Conservation (phyloP, 169 alveolate genomes). For the Eimeria necatrix region DNA sequence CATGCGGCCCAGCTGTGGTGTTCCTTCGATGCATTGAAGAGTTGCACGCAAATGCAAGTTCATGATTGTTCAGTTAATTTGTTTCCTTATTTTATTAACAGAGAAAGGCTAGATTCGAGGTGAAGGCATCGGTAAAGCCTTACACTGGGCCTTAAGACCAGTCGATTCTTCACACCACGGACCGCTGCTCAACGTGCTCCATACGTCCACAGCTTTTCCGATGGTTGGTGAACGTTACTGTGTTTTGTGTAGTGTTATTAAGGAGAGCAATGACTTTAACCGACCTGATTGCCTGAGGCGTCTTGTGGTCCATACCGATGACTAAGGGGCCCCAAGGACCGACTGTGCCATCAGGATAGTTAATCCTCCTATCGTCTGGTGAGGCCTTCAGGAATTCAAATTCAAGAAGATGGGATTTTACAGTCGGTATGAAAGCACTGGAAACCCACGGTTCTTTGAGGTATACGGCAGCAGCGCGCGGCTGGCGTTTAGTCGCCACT, state of each 20-base stretch:
- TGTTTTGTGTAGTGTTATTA: not conserved
- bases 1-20: not conserved
- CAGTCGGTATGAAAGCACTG: conserved; percentile 41
- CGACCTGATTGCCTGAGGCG: not conserved
- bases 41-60: not conserved
- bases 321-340: not conserved
- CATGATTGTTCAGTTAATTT: not conserved
- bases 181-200: not conserved
- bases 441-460: conserved; percentile 56
- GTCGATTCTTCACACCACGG: not conserved
- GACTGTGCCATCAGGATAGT: conserved; percentile 25
- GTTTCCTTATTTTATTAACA: not conserved
- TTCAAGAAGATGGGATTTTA: conserved; percentile 7
- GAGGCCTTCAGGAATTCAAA: not conserved
- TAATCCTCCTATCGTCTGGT: not conserved
- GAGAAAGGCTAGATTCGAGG: no score
- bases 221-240: not conserved
- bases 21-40: not conserved
- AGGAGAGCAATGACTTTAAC: not conserved
- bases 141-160: not conserved
- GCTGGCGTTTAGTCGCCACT: conserved; percentile 67
- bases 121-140: not conserved
- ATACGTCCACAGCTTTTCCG: not conserved
- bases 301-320: not conserved
- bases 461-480: conserved; percentile 68